These are phyloP conservation scores for Ophiostoma sp. DNA, from an alignment of 2,329 filamentous ascomycete genomes.

Conservation along the genomic window DNA sequence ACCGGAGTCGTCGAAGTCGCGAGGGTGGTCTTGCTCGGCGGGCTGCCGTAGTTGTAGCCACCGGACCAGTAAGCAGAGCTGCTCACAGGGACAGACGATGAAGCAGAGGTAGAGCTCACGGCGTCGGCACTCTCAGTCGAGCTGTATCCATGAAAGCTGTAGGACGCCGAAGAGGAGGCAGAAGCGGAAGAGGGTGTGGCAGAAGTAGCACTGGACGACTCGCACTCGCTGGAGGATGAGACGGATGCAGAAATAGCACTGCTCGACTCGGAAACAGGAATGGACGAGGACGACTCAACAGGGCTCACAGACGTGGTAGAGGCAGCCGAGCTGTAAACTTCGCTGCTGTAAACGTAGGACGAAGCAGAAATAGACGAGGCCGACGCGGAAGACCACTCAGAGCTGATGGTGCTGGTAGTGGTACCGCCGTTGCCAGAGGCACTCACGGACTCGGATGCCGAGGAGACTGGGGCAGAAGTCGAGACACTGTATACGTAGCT, in stretches of 20 bases:
- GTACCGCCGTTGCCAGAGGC: constrained; percentile 3
- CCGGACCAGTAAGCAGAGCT: constrained; percentile 21
- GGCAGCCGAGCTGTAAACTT: background rate
- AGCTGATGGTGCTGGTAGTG: constrained; percentile 10
- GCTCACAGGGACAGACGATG: constrained; percentile 1
- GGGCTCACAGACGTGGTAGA: constrained; percentile 12
- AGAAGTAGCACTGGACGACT: background rate
- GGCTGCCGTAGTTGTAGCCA: constrained; percentile 22
- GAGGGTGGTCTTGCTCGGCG: constrained; percentile 8
- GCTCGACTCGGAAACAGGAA: background rate
- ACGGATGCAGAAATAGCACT: background rate
- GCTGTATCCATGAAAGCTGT: background rate
- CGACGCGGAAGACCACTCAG: background rate
- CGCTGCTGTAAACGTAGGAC: constrained; percentile 4
- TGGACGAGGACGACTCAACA: constrained; percentile 1
- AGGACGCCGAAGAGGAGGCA: background rate
- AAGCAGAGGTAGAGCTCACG: background rate
- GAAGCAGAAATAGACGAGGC: constrained; percentile 9
- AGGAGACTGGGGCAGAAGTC: background rate
- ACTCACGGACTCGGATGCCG: background rate
- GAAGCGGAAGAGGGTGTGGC: background rate
- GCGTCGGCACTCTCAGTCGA: constrained; percentile 1
- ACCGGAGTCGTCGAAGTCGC: constrained; percentile 1
- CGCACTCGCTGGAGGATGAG: constrained; percentile 1
- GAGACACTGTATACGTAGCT: background rate